Base-by-base conservation (phyloP, 805 yeast genomes). In the Nakazawaea holstii region DNA sequence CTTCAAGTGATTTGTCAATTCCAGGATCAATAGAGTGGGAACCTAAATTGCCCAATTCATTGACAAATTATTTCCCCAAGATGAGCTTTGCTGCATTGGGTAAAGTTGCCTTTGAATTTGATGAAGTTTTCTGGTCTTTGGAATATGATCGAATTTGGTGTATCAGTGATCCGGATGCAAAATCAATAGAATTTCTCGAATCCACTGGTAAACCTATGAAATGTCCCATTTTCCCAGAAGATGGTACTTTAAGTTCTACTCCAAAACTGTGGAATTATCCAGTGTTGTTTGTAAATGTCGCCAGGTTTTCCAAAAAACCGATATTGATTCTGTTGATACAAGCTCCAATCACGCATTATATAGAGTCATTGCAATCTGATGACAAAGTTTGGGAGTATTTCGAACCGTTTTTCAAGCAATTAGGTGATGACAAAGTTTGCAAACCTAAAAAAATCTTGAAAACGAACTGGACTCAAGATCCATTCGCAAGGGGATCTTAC, bases 401-500 rank as follows among this genome's bases (percentile, higher is more conserved):
- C 52, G 62, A 66, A 52, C 86, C 86, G 4, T 32, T 14, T 41
- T 35, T 48, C 30, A 7, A 20, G 14, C 39, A 28, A 20, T 5
- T 43, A 15, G 26, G 20, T 28, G 17, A 27, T n/a, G 7, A 31
- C 20, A 4, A 11, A 7, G 15, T 10, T 3, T 7, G 60, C 6
- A 50, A 52, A 59, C 73, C 65, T 46, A 60, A 48, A 15, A 67
- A 68, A 46, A 57, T 67, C 0, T 57, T 77, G 0, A 74, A 73
- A 1, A 74, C 90, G 0, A 69, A 77, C 32, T 87, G 96, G 96
- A 83, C 90, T 6, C 61, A 60, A 9, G 90, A 87, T 53, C 84
- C 84, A 0, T 84, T 71, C 55, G 72, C 84, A 3, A 63, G 83
- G 46, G 95, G 95, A 8, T 77, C 92, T 1, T 88, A 84, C 59